A percentile compares a stretch with the other conserved stretches of the same genome.
Evolutionary conservation across 768 basidiomycete species (phyloP).

Genomic region (Crepidotus variabilis): DNA sequence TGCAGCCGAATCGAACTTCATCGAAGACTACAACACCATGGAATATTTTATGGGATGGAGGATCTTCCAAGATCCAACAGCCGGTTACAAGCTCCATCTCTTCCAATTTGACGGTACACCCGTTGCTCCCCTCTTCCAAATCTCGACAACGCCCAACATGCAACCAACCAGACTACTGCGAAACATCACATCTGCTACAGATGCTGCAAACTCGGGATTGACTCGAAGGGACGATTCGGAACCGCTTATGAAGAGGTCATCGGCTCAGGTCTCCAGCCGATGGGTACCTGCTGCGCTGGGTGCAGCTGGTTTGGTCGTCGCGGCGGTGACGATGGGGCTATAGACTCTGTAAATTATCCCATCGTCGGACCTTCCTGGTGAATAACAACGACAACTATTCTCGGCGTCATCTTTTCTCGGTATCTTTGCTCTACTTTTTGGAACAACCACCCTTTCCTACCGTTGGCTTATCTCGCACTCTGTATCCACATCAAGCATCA

Average conservation of each 20-base stretch:
- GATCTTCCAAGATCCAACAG: constrained; percentile 62
- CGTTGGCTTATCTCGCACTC: neutral
- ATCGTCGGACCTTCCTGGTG: constrained; percentile 1
- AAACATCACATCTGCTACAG: constrained; percentile 35
- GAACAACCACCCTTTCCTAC: neutral
- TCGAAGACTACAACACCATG: constrained; percentile 77
- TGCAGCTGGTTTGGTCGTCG: constrained; percentile 24
- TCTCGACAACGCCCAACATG: constrained; percentile 81
- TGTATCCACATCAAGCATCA: neutral
- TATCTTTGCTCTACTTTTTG: constrained; percentile 4
- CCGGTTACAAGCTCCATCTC: constrained; percentile 70
- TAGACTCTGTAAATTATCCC: constrained; percentile 17
- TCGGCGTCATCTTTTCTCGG: neutral
- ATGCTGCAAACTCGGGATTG: neutral
- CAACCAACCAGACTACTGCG: constrained; percentile 68
- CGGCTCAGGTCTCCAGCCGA: constrained; percentile 22
- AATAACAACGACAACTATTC: neutral
- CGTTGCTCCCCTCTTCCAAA: constrained; percentile 63
- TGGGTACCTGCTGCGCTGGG: constrained; percentile 22
- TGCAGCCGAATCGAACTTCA: constrained; percentile 81
- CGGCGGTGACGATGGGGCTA: constrained; percentile 27
- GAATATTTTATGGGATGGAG: constrained; percentile 65
- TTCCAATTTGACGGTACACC: constrained; percentile 78
- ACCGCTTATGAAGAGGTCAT: constrained; percentile 14
- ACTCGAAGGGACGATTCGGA: constrained; percentile 4